Evolutionary conservation across 1,139 yeast genomes (phyloP).

Genomic region (Geotrichum siamense): DNA sequence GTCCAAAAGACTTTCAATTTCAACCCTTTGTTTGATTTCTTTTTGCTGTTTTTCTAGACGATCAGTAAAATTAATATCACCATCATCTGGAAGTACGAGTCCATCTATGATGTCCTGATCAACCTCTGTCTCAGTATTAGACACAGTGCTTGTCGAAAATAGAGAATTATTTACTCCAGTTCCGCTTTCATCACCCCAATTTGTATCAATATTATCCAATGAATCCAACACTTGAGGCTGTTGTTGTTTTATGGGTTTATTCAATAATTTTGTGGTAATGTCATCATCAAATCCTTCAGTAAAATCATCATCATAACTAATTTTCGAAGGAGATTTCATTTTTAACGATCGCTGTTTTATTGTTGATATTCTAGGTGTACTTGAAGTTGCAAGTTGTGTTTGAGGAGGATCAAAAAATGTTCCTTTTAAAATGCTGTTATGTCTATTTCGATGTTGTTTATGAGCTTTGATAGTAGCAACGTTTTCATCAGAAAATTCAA

Average conservation of each 20-base stretch:
- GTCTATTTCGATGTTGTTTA: conserved; percentile 4
- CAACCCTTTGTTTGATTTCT: conserved; percentile 10
- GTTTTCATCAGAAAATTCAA: conserved; percentile 4
- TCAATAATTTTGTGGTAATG: too few relatives aligned
- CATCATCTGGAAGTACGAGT: conserved; percentile 14
- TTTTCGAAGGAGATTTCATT: not conserved
- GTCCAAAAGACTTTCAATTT: not conserved
- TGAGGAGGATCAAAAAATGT: conserved; percentile 17
- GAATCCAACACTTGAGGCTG: not conserved
- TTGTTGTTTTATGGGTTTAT: not conserved
- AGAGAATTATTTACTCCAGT: conserved; percentile 11
- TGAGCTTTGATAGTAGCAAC: conserved; percentile 10
- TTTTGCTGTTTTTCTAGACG: conserved; percentile 11
- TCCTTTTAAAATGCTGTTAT: conserved; percentile 15
- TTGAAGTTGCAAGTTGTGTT: not conserved
- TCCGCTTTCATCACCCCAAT: conserved; percentile 12
- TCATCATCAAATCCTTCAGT: conserved; percentile 13
- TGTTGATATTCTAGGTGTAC: conserved; percentile 4
- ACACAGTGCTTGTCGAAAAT: conserved; percentile 12
- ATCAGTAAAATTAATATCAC: conserved; percentile 9
- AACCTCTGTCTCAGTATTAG: conserved; percentile 17
- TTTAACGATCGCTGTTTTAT: conserved; percentile 4
- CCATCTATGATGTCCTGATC: conserved; percentile 18
- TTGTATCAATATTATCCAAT: conserved; percentile 7
- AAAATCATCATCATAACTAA: conserved; percentile 14